Evolutionary conservation across 306 rosid species (phyloP).

Genomic region (Prinsepia uniflora): DNA sequence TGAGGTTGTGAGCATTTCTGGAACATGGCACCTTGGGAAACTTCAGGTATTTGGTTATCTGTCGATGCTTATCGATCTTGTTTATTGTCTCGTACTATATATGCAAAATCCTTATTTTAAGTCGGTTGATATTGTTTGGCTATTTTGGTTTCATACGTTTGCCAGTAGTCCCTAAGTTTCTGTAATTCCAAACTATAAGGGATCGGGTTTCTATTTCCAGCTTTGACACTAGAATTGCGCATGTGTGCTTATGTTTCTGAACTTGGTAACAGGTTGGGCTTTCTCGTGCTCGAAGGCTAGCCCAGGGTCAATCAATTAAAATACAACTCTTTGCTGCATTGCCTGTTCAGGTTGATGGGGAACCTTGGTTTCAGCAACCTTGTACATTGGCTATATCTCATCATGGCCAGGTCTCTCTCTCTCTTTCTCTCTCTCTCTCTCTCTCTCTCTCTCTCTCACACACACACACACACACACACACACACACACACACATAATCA

Average conservation of each 20-base stretch:
- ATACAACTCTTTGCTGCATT: conserved; percentile 68
- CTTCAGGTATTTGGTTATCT: conserved; percentile 63
- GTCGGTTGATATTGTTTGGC: background rate
- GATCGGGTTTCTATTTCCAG: conserved; percentile 7
- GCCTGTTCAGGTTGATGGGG: conserved; percentile 98
- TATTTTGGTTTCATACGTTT: background rate
- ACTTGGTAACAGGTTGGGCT: conserved; percentile 72
- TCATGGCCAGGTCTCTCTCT: conserved; percentile 81
- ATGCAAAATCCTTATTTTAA: background rate
- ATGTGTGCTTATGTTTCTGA: conserved; percentile 13
- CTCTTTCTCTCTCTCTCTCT: conserved; percentile 24
- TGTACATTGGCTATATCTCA: conserved; percentile 77
- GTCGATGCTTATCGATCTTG: background rate
- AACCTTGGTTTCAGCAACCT: conserved; percentile 87
- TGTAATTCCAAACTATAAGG: background rate
- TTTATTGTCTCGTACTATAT: background rate
- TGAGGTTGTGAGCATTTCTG: conserved; percentile 98
- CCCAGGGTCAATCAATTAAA: conserved; percentile 91
- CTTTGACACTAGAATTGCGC: conserved; percentile 11
- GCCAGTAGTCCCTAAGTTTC: background rate
- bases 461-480: too few species aligned
- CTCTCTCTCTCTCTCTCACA: too few species aligned
- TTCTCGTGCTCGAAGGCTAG: conserved; percentile 96
- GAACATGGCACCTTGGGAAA: conserved; percentile 99
- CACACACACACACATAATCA: too few species aligned